Evolutionary conservation across 1,284 basidiomycete species (phyloP), one percentile per base, ranked within the genome.

Genomic region (Ganoderma lingzhi): DNA sequence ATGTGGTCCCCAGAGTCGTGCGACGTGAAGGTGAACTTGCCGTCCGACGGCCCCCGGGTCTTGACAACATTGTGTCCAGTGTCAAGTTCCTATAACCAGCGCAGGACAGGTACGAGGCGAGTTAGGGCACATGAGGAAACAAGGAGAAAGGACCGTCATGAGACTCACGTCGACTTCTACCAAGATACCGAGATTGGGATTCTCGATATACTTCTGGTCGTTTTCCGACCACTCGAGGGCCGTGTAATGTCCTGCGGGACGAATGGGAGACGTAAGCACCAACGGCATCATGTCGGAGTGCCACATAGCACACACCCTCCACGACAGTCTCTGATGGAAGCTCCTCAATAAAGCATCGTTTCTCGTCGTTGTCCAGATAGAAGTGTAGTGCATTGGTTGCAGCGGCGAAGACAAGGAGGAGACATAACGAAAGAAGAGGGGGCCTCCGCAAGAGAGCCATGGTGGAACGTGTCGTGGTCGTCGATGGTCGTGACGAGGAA

Each of bases 1-100:
- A 94, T 91, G 83, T 99, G 98, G 84, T 98, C 97, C 65, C 97
- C 97, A 67, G 96, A 88, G 73, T 97, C 96, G 82, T 98, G 96
- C 2, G 96, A 97, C 23, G 97, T 98, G 79, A 99, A 99, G 0
- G 97, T 99, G 83, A 99, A 99, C 72, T 91, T 91, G 62, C 97
- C 94, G 67, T 98, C 94, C 8, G 91, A 85, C 6, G 96, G 93
- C 0, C 97, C 98, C 19, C 91, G 91, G 2, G 96, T 96, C 76
- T 93, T 93, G 53, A 96, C 96, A 39, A 97, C 93, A 63, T 85
- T 82, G 75, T 95, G 90, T 3, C 87, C 87, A 2, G 86, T 90
- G 59, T 93, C 90, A 70, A 94, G 86, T 84, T 96, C 95, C 95
- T 96, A 76, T 60, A 63, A 10, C 41, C n/a, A 28, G 8, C 28